A percentile compares a stretch with the other conserved stretches of the same genome.
phyloP scores from a whole-genome alignment of 768 basidiomycete genomes.

The Boletus bicolor region DNA sequence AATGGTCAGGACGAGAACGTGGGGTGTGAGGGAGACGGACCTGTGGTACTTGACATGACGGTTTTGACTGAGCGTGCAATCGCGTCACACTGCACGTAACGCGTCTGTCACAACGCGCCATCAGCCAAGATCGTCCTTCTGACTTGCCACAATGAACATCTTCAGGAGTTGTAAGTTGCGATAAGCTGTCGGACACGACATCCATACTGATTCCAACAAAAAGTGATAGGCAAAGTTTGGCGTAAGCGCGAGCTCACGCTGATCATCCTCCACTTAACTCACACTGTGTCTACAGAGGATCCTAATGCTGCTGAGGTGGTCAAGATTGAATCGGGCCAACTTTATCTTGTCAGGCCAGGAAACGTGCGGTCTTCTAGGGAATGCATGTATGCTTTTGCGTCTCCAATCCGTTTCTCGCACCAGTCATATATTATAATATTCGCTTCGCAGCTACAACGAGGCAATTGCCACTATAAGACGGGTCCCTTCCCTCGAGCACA shows the following conservation, averaged over 20 bases:
- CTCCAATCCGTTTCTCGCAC: neutral
- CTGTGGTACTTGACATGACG: slow-evolving; percentile 12
- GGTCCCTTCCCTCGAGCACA: slow-evolving; percentile 70
- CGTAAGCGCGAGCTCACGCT: slow-evolving; percentile 53
- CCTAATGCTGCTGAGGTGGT: slow-evolving; percentile 94
- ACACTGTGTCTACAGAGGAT: slow-evolving; percentile 59
- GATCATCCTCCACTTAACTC: slow-evolving; percentile 20
- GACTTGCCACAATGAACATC: slow-evolving; percentile 65
- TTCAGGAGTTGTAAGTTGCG: slow-evolving; percentile 69
- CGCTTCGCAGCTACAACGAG: slow-evolving; percentile 75
- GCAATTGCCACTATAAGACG: slow-evolving; percentile 93
- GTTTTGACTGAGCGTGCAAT: neutral
- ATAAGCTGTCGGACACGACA: slow-evolving; percentile 4
- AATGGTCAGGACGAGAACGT: neutral
- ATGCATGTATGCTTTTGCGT: slow-evolving; percentile 75
- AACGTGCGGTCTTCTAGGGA: slow-evolving; percentile 89
- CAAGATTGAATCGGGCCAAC: slow-evolving; percentile 87
- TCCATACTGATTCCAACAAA: slow-evolving; percentile 19
- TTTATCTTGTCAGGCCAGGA: slow-evolving; percentile 88
- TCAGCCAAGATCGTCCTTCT: slow-evolving; percentile 14
- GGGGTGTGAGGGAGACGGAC: neutral
- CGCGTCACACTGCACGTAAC: slow-evolving; percentile 26
- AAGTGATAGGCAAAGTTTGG: slow-evolving; percentile 93
- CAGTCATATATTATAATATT: neutral
- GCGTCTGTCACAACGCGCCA: slow-evolving; percentile 24